Evolutionary conservation across 805 yeast genomes (phyloP), one percentile per base, ranked within the genome.

Genomic region (Priceomyces carsonii): DNA sequence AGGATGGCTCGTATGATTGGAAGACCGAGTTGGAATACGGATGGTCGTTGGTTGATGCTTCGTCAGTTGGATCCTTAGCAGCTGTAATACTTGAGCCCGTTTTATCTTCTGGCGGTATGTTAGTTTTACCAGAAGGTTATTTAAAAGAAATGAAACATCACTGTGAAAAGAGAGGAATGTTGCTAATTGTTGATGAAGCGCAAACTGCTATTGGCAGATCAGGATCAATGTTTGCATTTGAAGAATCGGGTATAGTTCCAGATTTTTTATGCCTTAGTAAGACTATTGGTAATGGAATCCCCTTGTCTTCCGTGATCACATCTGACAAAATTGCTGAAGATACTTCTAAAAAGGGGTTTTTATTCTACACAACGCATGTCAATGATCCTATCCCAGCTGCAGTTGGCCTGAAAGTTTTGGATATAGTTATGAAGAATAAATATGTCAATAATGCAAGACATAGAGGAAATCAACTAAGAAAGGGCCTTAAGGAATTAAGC

Each of bases 151-250:
- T 66, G 26, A 55, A 71, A 35, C 66, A 59, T 26, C 51, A 76
- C 33, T 73, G 79, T 48, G 68, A 71, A 53, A 75, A 75, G 49
- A 75, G 74, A 51, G 79, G 72, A 27, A 63, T 71, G 24, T 51
- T 75, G 26, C 57, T 76, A 45, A 62, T 72, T 57, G 54, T 73
- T 31, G 81, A 76, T 45, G 81, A 77, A 55, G 76, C 74, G 27
- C 73, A 75, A 79, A 73, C 77, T 49, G 81, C 80, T 21, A 65
- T 73, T 25, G 80, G 80, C 14, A 66, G 81, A 48, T 30, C 39
- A 12, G 79, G 80, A 23, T 62, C 65, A 18, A 61, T 65, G 42
- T 65, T 60, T 54, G 73, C 73, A 39, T 73, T 74, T 69, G 75
- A 70, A 47, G 66, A 66, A 42, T 63, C 57, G 15, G 67, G 56